phyloP scores from a whole-genome alignment of 306 rosid species.

The Malus asiatica region DNA sequence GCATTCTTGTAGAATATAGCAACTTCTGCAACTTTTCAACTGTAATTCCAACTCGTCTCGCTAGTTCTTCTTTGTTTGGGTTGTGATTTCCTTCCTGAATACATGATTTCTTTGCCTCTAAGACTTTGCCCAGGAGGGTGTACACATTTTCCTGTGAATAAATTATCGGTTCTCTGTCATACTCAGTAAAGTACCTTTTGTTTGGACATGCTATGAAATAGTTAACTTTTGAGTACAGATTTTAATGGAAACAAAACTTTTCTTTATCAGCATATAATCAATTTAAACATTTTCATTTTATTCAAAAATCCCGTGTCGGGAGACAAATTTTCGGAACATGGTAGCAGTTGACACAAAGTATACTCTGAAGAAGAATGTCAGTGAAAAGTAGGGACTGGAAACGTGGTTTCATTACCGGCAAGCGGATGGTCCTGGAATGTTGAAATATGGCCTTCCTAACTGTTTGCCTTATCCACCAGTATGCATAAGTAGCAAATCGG shows the following conservation, averaged over 20 bases:
- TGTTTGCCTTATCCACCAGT: conserved; percentile 81
- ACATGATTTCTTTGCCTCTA: conserved; percentile 59
- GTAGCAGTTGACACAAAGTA: background rate
- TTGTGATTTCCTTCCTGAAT: conserved; percentile 58
- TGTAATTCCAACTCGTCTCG: conserved; percentile 58
- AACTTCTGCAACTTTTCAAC: conserved; percentile 60
- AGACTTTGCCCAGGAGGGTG: conserved; percentile 55
- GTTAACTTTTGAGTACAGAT: background rate
- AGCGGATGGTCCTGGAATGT: conserved; percentile 77
- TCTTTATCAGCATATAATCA: background rate
- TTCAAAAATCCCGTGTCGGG: background rate
- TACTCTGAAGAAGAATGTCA: background rate
- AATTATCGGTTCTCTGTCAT: conserved; percentile 1
- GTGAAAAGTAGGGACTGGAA: background rate
- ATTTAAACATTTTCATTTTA: background rate
- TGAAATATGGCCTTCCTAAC: conserved; percentile 66
- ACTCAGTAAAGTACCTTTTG: background rate
- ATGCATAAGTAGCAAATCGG: conserved; percentile 79
- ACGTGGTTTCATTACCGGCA: conserved; percentile 46
- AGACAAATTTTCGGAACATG: background rate
- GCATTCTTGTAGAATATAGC: conserved; percentile 52
- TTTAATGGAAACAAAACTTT: background rate
- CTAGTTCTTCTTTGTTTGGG: conserved; percentile 77
- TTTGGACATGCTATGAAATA: background rate
- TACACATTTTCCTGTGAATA: conserved; percentile 69